Base-by-base conservation (phyloP, 108 stramenopile species). In the Chaetoceros tenuissimus region DNA sequence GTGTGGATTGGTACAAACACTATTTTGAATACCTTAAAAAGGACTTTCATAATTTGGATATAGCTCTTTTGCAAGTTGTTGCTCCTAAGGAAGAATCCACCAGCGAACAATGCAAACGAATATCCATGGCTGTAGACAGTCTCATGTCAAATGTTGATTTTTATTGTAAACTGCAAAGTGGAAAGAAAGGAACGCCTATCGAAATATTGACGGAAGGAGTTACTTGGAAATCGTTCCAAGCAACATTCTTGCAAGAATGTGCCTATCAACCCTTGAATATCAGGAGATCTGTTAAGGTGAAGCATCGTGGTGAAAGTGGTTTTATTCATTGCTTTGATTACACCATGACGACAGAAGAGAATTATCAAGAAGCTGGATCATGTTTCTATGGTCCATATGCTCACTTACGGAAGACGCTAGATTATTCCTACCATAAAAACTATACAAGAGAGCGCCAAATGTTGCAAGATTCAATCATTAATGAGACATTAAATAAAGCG, bases 1-100 rank as follows among this genome's bases (percentile, higher is more conserved):
- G 88, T 71, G 27, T 50, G 19, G 45, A 71, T 24, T 93, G 92
- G 92, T 82, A 81, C 63, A 28, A 55, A 17, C 28, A 72, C 13
- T 58, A 65, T 13, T 64, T 87, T 53, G 46, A 68, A 29, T 50
- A 62, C 23, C 54, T 89, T 5, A 70, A 72, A 24, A 28, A 70
- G 44, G 40, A 70, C 25, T 80, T 62, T 64, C 40, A 66, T 0
- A 43, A 10, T 1, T 34, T 72, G 10, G 60, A 63, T 20, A 63
- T 79, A 31, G 78, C 59, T 13, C 57, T 84, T 27, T 34, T 84
- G 20, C 70, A 78, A 64, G 48, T 84, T 16, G 60, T 58, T 0
- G 73, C 76, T 1, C 60, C 70, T 7, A 31, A 13, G 2, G 63
- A 74, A 34, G 34, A 40, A 40, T 5, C 13, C 5, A 40, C 34